phyloP scores from a whole-genome alignment of 768 basidiomycete species.

The Phlebiopsis gigantea region DNA sequence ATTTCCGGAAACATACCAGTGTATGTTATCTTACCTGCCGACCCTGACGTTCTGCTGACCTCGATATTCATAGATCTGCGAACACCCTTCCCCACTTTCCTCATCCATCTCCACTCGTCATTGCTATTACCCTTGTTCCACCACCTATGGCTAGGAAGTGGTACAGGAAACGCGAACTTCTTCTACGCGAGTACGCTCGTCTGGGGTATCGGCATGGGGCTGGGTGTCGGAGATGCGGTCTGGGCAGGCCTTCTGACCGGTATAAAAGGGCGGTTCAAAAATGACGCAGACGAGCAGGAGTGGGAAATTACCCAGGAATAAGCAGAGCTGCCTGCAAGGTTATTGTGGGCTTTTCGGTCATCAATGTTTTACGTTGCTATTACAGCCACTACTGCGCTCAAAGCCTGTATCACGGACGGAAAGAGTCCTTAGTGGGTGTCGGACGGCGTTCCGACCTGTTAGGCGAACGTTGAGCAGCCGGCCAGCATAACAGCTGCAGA shows the following conservation, averaged over 20 bases:
- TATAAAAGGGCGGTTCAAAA: slow-evolving; percentile 58
- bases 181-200: slow-evolving; percentile 96
- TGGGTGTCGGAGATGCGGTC: slow-evolving; percentile 75
- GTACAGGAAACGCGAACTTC: slow-evolving; percentile 97
- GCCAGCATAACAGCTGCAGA: too few species aligned
- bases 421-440: too few species aligned
- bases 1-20: slow-evolving; percentile 79
- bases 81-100: slow-evolving; percentile 76
- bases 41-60: background rate
- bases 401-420: too few species aligned
- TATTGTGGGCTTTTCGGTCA: too few species aligned
- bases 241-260: slow-evolving; percentile 50
- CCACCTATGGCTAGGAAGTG: slow-evolving; percentile 84
- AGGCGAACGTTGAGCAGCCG: too few species aligned
- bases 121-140: slow-evolving; percentile 89
- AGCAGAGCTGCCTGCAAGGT: too few species aligned
- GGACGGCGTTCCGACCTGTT: too few species aligned
- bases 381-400: too few species aligned
- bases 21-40: slow-evolving; percentile 43
- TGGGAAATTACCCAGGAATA: slow-evolving; percentile 60
- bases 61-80: slow-evolving; percentile 59
- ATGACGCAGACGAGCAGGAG: slow-evolving; percentile 36
- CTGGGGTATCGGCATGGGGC: slow-evolving; percentile 82
- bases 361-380: too few species aligned
- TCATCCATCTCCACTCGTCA: slow-evolving; percentile 79